phyloP scores from a whole-genome alignment of 2,329 filamentous ascomycete genomes.

The Macrophomina pseudophaseolina region DNA sequence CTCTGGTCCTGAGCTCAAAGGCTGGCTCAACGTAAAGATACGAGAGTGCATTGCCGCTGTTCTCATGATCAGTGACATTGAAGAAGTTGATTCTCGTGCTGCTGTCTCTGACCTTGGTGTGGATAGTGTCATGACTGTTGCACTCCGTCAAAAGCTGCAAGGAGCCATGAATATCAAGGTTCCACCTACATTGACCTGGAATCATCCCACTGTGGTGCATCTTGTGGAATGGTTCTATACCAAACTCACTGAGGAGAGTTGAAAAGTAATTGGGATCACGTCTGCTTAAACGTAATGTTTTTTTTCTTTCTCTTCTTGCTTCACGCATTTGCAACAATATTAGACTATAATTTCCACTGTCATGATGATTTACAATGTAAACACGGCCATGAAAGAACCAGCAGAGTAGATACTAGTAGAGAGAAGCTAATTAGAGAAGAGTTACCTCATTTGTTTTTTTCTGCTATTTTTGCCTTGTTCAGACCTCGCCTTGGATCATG shows the following conservation, averaged over 20 bases:
- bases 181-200: slow-evolving; percentile 50
- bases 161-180: slow-evolving; percentile 42
- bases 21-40: slow-evolving; percentile 40
- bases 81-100: slow-evolving; percentile 42
- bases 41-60: slow-evolving; percentile 41
- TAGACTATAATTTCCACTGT: no score
- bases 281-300: background rate
- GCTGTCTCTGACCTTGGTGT: slow-evolving; percentile 48
- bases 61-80: slow-evolving; percentile 38
- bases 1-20: slow-evolving; percentile 31
- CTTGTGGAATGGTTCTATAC: slow-evolving; percentile 45
- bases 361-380: no score
- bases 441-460: no score
- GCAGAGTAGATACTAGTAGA: no score
- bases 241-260: slow-evolving; percentile 30
- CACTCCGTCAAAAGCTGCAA: slow-evolving; percentile 44
- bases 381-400: no score
- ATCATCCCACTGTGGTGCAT: slow-evolving; percentile 46
- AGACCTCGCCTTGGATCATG: no score
- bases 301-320: background rate
- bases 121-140: slow-evolving; percentile 49
- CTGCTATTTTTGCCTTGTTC: no score
- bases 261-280: background rate
- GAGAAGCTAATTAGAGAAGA: no score
- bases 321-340: no score